These are phyloP conservation scores for Cladosporium cucumerinum DNA, from an alignment of 2,329 filamentous ascomycete genomes.

Conservation along the genomic window DNA sequence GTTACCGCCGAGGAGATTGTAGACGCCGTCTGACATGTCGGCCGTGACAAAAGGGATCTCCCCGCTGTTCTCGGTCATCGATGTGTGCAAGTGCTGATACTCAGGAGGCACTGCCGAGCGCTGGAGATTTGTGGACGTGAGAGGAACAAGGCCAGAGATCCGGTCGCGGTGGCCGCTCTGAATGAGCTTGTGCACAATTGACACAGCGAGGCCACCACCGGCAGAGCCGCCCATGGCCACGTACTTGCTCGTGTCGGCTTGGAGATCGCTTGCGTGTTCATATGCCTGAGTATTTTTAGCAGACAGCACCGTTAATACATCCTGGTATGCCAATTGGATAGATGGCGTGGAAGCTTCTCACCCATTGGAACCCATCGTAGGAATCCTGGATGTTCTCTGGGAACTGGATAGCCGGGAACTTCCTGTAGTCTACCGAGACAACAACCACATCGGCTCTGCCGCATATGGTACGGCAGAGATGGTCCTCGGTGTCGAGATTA, in stretches of 20 bases:
- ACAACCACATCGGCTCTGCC: conserved; percentile 33
- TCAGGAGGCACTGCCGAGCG: conserved; percentile 15
- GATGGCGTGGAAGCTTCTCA: background rate
- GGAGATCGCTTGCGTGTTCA: conserved; percentile 8
- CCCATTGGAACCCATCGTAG: conserved; percentile 9
- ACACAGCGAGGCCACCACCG: conserved; percentile 20
- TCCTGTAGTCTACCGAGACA: conserved; percentile 36
- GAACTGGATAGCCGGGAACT: conserved; percentile 17
- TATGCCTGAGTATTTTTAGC: background rate
- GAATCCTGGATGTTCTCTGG: conserved; percentile 33
- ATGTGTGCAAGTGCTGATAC: conserved; percentile 18
- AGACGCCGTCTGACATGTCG: background rate
- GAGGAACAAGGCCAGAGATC: conserved; percentile 16
- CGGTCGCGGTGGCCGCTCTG: conserved; percentile 7
- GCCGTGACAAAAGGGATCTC: conserved; percentile 10
- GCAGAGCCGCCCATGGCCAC: conserved; percentile 22
- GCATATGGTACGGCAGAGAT: conserved; percentile 34
- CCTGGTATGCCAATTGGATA: background rate
- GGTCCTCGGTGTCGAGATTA: conserved; percentile 37
- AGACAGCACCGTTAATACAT: background rate
- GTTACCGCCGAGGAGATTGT: conserved; percentile 7
- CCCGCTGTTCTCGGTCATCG: conserved; percentile 14
- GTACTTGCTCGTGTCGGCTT: conserved; percentile 15
- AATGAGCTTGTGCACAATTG: conserved; percentile 16
- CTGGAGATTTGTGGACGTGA: conserved; percentile 19